These are phyloP conservation scores for Fomes fomentarius DNA, from an alignment of 1,284 basidiomycete species.

Conservation along the genomic window DNA sequence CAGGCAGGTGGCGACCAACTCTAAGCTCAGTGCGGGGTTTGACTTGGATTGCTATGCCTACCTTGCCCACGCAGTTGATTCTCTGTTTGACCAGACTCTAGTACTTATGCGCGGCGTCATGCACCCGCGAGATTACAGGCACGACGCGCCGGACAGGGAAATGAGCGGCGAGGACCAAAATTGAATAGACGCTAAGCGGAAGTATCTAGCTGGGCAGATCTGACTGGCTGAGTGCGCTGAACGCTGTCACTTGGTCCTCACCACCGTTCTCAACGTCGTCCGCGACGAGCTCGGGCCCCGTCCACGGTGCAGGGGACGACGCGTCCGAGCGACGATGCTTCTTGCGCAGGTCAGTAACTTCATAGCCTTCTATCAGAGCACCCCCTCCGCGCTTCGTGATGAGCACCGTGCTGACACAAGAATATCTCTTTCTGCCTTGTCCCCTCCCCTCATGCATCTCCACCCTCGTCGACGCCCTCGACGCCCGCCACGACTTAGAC, in stretches of 20 bases:
- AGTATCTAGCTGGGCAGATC: conserved; percentile 21
- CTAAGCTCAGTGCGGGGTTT: too few relatives aligned
- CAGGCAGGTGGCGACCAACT: too few relatives aligned
- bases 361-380: conserved; percentile 25
- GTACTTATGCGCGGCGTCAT: too few relatives aligned
- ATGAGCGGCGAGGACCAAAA: conserved; percentile 19
- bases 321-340: conserved; percentile 21
- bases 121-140: not conserved
- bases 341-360: conserved; percentile 24
- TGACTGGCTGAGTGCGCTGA: not conserved
- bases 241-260: conserved; percentile 2
- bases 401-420: conserved; percentile 24
- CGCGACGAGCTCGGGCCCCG: conserved; percentile 14
- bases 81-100: too few relatives aligned
- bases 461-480: conserved; percentile 7
- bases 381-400: conserved; percentile 23
- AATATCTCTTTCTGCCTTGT: conserved; percentile 10
- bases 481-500: conserved; percentile 13
- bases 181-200: conserved; percentile 26
- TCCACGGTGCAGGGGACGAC: conserved; percentile 11
- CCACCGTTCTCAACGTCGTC: conserved; percentile 9
- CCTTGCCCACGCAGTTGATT: too few relatives aligned
- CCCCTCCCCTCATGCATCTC: conserved; percentile 13
- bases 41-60: too few relatives aligned
- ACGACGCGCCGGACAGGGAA: too few relatives aligned